Conservation (phyloP, 2,329 filamentous ascomycete species). For the Zymoseptoria passerinii region DNA sequence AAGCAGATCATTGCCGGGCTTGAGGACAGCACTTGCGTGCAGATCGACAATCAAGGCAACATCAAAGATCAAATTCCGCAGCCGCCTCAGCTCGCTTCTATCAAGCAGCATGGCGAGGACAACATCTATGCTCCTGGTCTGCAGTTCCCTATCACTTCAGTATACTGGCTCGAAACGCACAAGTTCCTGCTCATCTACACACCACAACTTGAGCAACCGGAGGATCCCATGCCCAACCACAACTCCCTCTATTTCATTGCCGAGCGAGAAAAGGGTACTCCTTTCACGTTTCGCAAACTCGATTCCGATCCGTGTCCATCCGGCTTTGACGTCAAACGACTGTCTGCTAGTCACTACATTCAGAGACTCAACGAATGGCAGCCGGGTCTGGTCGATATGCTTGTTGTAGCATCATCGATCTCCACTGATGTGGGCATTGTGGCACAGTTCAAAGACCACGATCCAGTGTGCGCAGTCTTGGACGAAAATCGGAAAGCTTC, state of each 20-base stretch:
- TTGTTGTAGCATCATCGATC: slow-evolving; percentile 75
- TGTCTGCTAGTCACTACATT: slow-evolving; percentile 68
- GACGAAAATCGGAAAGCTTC: slow-evolving; percentile 68
- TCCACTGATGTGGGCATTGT: slow-evolving; percentile 72
- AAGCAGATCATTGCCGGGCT: slow-evolving; percentile 88
- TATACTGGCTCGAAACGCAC: slow-evolving; percentile 72
- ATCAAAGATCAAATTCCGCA: slow-evolving; percentile 71
- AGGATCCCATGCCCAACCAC: slow-evolving; percentile 30
- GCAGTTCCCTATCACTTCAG: slow-evolving; percentile 37
- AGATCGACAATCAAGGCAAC: slow-evolving; percentile 75
- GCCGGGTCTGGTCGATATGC: slow-evolving; percentile 68
- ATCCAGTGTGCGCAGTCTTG: slow-evolving; percentile 40
- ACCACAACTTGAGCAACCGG: slow-evolving; percentile 31
- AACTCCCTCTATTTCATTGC: slow-evolving; percentile 72
- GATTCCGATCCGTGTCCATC: slow-evolving; percentile 56
- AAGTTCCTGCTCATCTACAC: slow-evolving; percentile 67
- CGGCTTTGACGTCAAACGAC: slow-evolving; percentile 47
- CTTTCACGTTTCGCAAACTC: slow-evolving; percentile 66
- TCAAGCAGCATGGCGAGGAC: slow-evolving; percentile 36
- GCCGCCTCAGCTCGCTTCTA: slow-evolving; percentile 51
- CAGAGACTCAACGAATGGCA: slow-evolving; percentile 70
- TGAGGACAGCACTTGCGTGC: slow-evolving; percentile 67
- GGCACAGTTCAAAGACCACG: slow-evolving; percentile 55
- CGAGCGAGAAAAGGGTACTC: slow-evolving; percentile 49
- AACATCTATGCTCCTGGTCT: slow-evolving; percentile 7